Percentiles rank a stretch among this genome's conserved stretches.
phyloP scores from a whole-genome alignment of 805 yeast genomes.

The Candida tallmaniae region DNA sequence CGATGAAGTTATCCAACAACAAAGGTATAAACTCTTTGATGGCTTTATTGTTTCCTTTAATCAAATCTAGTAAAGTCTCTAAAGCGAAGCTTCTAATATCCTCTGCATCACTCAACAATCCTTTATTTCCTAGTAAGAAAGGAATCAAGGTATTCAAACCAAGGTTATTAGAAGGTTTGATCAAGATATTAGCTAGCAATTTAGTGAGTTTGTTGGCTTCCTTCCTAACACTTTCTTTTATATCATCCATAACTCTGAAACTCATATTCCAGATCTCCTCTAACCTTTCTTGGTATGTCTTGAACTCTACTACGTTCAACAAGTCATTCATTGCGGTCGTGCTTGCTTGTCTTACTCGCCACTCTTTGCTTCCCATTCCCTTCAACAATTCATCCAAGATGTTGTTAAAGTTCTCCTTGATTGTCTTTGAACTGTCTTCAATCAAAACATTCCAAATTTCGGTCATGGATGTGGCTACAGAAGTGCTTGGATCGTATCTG shows the following conservation, averaged over 20 bases:
- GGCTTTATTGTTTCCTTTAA: constrained; percentile 57
- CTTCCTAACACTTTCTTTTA: constrained; percentile 85
- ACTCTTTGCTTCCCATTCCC: constrained; percentile 77
- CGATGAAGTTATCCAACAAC: constrained; percentile 63
- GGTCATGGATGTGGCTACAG: constrained; percentile 78
- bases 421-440: constrained; percentile 50
- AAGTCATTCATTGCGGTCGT: constrained; percentile 67
- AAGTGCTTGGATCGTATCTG: constrained; percentile 73
- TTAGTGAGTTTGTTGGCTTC: constrained; percentile 72
- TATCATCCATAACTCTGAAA: constrained; percentile 88
- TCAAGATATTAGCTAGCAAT: constrained; percentile 58
- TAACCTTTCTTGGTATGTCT: constrained; percentile 45
- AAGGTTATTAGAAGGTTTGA: constrained; percentile 44
- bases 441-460: constrained; percentile 81
- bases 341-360: constrained; percentile 92
- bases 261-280: constrained; percentile 84
- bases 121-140: constrained; percentile 72
- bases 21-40: constrained; percentile 65
- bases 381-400: constrained; percentile 62
- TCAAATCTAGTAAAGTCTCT: constrained; percentile 65
- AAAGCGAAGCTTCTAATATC: constrained; percentile 77
- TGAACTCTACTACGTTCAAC: constrained; percentile 55
- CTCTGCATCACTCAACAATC: constrained; percentile 79
- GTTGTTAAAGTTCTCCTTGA: constrained; percentile 48
- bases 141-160: constrained; percentile 64